phyloP scores from a whole-genome alignment of 257 asterid genomes.

The Solanum chmielewskii region DNA sequence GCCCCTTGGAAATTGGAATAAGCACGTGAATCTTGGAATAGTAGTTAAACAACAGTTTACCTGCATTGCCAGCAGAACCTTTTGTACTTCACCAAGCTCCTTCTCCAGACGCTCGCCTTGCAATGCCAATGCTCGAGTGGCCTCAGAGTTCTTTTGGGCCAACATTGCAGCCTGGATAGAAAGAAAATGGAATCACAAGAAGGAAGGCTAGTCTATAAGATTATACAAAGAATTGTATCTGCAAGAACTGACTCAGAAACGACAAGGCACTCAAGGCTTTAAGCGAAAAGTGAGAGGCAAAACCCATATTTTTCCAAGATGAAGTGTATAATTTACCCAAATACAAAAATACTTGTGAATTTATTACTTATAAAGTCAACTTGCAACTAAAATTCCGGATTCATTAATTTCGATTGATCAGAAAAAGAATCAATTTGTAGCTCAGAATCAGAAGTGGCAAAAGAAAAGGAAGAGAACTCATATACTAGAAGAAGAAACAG shows the following conservation, averaged over 20 bases:
- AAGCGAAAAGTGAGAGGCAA: neutral
- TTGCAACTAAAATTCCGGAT: neutral
- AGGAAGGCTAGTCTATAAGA: neutral
- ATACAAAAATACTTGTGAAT: neutral
- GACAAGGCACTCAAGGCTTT: neutral
- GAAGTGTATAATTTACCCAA: neutral
- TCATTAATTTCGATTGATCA: neutral
- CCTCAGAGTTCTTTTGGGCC: conserved; percentile 84
- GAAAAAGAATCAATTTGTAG: neutral
- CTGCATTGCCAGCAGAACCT: conserved; percentile 90
- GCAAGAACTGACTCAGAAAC: neutral
- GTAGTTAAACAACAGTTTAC: conserved; percentile 16
- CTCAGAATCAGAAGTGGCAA: neutral
- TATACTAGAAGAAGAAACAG: neutral
- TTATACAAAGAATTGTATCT: neutral
- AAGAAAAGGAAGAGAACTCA: neutral
- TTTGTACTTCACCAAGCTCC: conserved; percentile 79
- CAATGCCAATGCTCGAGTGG: conserved; percentile 63
- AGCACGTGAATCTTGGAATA: neutral
- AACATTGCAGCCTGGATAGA: conserved; percentile 49
- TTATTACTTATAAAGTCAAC: neutral
- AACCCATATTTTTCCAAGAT: neutral
- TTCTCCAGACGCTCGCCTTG: conserved; percentile 61
- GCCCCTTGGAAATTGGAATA: neutral
- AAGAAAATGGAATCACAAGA: neutral